These are phyloP conservation scores for Alternaria ventricosa DNA, from an alignment of 2,329 filamentous ascomycete genomes.

Conservation along the genomic window DNA sequence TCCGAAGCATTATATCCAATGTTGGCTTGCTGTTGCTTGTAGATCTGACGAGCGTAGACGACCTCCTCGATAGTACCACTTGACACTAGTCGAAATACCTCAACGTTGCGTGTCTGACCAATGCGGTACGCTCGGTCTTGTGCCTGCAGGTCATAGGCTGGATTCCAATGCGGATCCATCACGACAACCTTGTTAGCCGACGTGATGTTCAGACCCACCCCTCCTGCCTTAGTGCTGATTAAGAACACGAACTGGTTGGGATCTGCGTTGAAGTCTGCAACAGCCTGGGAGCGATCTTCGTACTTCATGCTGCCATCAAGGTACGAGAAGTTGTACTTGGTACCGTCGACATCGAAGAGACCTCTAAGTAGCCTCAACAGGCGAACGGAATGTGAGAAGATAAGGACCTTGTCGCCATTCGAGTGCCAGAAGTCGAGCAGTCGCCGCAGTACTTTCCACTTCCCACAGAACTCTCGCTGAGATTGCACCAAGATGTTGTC, in stretches of 20 bases:
- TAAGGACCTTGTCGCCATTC: constrained; percentile 90
- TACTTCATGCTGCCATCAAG: constrained; percentile 85
- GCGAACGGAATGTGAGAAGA: constrained; percentile 92
- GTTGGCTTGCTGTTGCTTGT: constrained; percentile 98
- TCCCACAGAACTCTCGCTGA: constrained; percentile 91
- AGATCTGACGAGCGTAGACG: constrained; percentile 95
- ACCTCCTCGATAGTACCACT: constrained; percentile 96
- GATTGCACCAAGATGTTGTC: constrained; percentile 82
- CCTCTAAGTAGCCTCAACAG: constrained; percentile 83
- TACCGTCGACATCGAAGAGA: constrained; percentile 78
- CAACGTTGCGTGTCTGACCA: constrained; percentile 88
- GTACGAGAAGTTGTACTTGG: constrained; percentile 86
- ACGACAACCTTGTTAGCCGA: constrained; percentile 98
- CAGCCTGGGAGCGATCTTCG: constrained; percentile 79
- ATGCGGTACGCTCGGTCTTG: constrained; percentile 97
- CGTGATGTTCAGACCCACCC: constrained; percentile 94
- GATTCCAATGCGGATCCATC: constrained; percentile 97
- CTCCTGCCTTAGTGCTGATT: constrained; percentile 91
- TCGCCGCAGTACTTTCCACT: constrained; percentile 91
- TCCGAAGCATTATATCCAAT: constrained; percentile 94
- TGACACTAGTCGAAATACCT: constrained; percentile 90
- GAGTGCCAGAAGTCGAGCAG: constrained; percentile 88
- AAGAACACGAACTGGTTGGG: constrained; percentile 90
- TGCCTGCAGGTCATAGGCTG: constrained; percentile 90
- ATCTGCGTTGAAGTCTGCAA: constrained; percentile 91